Percentiles rank a stretch among this genome's conserved stretches.
Evolutionary conservation across 352 stramenopile genomes (phyloP).

Genomic region (Phytophthora sansomeana): DNA sequence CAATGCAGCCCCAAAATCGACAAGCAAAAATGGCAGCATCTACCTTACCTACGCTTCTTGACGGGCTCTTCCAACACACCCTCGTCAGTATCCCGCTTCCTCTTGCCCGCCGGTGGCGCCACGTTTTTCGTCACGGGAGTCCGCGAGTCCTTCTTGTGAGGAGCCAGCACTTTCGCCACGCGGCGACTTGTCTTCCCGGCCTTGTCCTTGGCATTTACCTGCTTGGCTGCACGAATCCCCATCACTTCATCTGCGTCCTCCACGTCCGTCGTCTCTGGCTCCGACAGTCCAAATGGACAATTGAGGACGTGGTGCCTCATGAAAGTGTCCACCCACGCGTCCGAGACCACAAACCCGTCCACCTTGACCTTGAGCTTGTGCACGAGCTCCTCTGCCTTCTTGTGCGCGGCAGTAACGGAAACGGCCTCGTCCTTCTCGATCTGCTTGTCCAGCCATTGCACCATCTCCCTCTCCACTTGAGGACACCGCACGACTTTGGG

Average conservation of each 20-base stretch:
- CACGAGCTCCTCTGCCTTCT: constrained; percentile 24
- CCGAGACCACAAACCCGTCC: constrained; percentile 36
- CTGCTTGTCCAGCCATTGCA: constrained; percentile 61
- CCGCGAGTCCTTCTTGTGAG: constrained; percentile 12
- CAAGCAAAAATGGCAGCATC: background rate
- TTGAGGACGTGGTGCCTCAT: constrained; percentile 35
- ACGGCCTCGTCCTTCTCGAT: constrained; percentile 36
- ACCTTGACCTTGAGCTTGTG: constrained; percentile 15
- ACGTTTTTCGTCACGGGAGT: constrained; percentile 6
- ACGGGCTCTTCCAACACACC: background rate
- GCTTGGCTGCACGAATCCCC: background rate
- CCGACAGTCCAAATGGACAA: constrained; percentile 36
- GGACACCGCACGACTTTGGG: constrained; percentile 69
- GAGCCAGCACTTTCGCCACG: constrained; percentile 7
- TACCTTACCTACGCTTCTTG: constrained; percentile 28
- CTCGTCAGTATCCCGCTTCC: constrained; percentile 22
- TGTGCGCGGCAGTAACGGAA: constrained; percentile 18
- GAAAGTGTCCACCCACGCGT: constrained; percentile 42
- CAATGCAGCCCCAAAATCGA: too few relatives aligned
- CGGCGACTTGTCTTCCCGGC: constrained; percentile 28
- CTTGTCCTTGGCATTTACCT: constrained; percentile 4
- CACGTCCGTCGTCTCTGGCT: constrained; percentile 28
- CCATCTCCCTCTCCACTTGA: constrained; percentile 65
- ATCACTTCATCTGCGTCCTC: constrained; percentile 12
- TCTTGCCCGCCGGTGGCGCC: constrained; percentile 18